Base-by-base conservation (phyloP, 768 basidiomycete species). In the Collybia mongolica region DNA sequence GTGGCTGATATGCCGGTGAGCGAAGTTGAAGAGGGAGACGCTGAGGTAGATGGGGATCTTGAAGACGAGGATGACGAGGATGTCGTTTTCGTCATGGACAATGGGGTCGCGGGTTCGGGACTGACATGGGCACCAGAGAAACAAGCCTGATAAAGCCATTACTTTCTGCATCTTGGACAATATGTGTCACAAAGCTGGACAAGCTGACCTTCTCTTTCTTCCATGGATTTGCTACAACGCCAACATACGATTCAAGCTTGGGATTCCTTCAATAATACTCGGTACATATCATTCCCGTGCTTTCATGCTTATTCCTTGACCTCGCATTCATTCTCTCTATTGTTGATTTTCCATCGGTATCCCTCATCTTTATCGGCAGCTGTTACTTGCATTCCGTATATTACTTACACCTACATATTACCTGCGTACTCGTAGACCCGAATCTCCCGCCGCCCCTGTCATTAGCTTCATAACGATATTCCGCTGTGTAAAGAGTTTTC, bases 61-160 rank as follows among this genome's bases (percentile, higher is more conserved):
- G 78, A 83, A 2, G 82, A 86, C 8, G 84, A 86, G 2, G 84
- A 84, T 1, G 86, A 87, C n/a, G 86, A 86, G 26, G 84, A 87
- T 36, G 77, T 88, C n/a, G 84, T 79, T n/a, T 84, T 88, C 55
- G 85, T 88, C 35, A 77, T 88, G 63, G 50, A 40, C 26, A 54
- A 44, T 32, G 55, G 55, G 14, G 80, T 78, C 37, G 63, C 72
- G 51, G 75, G 74, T 50, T 68, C 68, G n/a, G 70, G 67, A 56
- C 22, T 38, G 39, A 57, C 56, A 39, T 69, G 66, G 64, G 60
- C 60, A 45, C 67, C 65, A 42, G 67, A 71, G 43, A 51, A 35
- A 54, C 66, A 60, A 43, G 42, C 15, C 38, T 48, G 49, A 62
- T 53, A 49, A 51, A 47, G 44, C 52, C 50, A 53, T 50, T 46